Evolutionary conservation across 345 rosid species (phyloP).

Genomic region (thale cress (Arabidopsis thaliana)): TAIR10.1 NC_003076.8:19054501-19055000

Average conservation of each 20-base stretch:
- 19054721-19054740: conserved; percentile 85
- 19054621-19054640: conserved; percentile 97
- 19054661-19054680: conserved; percentile 99
- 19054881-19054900: conserved; percentile 90
- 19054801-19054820: conserved; percentile 93
- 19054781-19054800: conserved; percentile 89
- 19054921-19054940: conserved; percentile 91
- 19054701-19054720: conserved; percentile 93
- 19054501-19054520: conserved; percentile 63
- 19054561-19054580: conserved; percentile 92
- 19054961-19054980: conserved; percentile 91
- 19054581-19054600: conserved; percentile 98
- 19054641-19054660: conserved; percentile 82
- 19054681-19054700: conserved; percentile 86
- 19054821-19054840: conserved; percentile 99
- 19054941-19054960: conserved; percentile 89
- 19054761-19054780: conserved; percentile 95
- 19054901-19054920: conserved; percentile 95
- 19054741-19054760: conserved; percentile 86
- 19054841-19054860: conserved; percentile 97
- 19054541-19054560: conserved; percentile 90
- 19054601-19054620: conserved; percentile 97
- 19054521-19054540: conserved; percentile 72
- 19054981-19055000: conserved; percentile 89
- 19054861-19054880: conserved; percentile 85